These are phyloP conservation scores for Phialophora macrospora DNA, from an alignment of 2,329 filamentous ascomycete genomes.

Conservation along the genomic window DNA sequence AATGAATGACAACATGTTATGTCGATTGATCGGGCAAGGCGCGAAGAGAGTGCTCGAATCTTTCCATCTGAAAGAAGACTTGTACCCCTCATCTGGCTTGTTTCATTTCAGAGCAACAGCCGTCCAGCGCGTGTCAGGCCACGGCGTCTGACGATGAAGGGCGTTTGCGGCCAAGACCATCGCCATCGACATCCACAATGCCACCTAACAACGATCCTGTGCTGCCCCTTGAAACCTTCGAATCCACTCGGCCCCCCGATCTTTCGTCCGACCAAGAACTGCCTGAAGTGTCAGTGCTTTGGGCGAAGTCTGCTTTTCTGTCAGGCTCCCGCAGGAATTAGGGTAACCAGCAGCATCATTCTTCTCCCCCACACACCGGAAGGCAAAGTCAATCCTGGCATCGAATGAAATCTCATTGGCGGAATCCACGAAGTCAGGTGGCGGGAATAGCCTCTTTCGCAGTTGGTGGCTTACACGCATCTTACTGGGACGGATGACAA, in stretches of 20 bases:
- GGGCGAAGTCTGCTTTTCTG: background rate
- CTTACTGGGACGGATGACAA: background rate
- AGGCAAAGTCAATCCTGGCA: background rate
- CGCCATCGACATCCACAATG: background rate
- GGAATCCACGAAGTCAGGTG: background rate
- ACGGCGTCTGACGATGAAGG: background rate
- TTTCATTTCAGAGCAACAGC: background rate
- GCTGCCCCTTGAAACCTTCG: background rate
- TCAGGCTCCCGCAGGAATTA: background rate
- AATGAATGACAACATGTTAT: background rate
- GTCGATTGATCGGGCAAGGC: background rate
- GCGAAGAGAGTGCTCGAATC: background rate
- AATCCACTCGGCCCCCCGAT: background rate
- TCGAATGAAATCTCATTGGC: background rate
- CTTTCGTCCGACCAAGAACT: background rate
- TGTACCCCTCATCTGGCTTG: background rate
- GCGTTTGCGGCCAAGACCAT: background rate
- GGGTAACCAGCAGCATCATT: background rate
- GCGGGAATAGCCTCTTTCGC: background rate
- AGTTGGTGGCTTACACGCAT: background rate
- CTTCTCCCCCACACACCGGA: background rate
- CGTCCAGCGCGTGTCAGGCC: background rate
- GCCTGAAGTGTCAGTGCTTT: background rate
- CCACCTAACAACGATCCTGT: background rate
- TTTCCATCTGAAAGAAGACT: background rate